Base-by-base conservation (phyloP, 345 rosid species). In the Salix dunnii region DNA sequence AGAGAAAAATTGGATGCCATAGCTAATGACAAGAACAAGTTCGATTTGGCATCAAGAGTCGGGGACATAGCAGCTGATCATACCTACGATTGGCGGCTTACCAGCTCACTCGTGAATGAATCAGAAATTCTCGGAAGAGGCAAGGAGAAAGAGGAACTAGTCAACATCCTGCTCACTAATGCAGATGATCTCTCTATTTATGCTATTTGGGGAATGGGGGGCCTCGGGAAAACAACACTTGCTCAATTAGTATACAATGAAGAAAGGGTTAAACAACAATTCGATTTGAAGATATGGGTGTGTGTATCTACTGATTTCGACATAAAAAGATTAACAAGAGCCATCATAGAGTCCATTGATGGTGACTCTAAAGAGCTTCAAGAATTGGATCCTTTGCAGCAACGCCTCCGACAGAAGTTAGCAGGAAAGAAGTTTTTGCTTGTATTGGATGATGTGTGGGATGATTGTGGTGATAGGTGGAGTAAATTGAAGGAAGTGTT, bases 231-330 rank as follows among this genome's bases (percentile, higher is more conserved):
- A 11, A 40, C 46, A 11, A 40, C 46, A 10, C 46, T 40, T 23
- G 16, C 36, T 55, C 75, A 72, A n/a, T 36, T 72, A 17, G 49
- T 72, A 7, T 72, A 38, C 67, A 72, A 72, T 7, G 65, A 58
- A 58, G 65, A 7, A 36, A 58, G 14, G 0, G n/a, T 64, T 6
- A 30, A 43, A 8, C n/a, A 0, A 4, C 58, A 65, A 33, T 75
- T 75, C 53, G 17, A n/a, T 18, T 2, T 31, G 25, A 75, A 46
- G n/a, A 75, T 65, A 7, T 66, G 77, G 77, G 33, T 75, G 2
- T 66, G 77, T 49, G 65, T 75, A 0, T 65, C 77, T 43, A 71
- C 14, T 48, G 77, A 75, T 66, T 66, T 63, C 53, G 30, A 64
- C 4, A 0, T 49, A 6, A 30, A 6, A 28, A 30, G 71, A 31